Conservation (phyloP, 441 rosid species). For the Adansonia rubrostipa region DNA sequence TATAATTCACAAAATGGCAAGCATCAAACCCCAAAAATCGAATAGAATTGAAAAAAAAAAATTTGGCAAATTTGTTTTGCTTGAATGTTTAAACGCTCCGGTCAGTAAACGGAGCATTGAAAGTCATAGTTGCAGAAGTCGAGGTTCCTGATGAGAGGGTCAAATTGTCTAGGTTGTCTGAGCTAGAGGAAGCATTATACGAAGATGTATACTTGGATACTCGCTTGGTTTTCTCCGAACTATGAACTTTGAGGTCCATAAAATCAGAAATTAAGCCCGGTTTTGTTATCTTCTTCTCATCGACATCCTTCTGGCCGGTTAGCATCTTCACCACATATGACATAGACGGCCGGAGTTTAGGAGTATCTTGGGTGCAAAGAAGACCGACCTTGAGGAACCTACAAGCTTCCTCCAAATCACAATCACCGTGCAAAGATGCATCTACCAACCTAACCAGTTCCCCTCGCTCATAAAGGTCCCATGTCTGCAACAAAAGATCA, state of each 20-base stretch:
- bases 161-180: conserved; percentile 54
- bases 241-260: conserved; percentile 82
- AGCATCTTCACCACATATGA: conserved; percentile 73
- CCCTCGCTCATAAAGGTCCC: conserved; percentile 71
- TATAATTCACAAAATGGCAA: neutral
- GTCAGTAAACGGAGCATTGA: conserved; percentile 29
- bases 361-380: conserved; percentile 89
- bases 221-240: conserved; percentile 36
- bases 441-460: conserved; percentile 80
- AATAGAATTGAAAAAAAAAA: conserved; percentile 9
- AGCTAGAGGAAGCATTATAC: conserved; percentile 43
- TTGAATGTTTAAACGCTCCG: conserved; percentile 30
- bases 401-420: conserved; percentile 86
- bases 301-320: conserved; percentile 51
- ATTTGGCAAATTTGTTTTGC: neutral
- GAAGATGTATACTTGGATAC: conserved; percentile 41
- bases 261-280: conserved; percentile 93
- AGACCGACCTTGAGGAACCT: conserved; percentile 78
- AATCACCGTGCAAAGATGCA: conserved; percentile 57
- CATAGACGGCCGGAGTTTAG: conserved; percentile 87
- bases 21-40: neutral
- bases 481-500: conserved; percentile 58
- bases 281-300: conserved; percentile 54
- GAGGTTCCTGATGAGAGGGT: conserved; percentile 45
- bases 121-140: conserved; percentile 39